phyloP scores from a whole-genome alignment of 1,284 basidiomycete genomes.

The Ceratobasidium sp. region DNA sequence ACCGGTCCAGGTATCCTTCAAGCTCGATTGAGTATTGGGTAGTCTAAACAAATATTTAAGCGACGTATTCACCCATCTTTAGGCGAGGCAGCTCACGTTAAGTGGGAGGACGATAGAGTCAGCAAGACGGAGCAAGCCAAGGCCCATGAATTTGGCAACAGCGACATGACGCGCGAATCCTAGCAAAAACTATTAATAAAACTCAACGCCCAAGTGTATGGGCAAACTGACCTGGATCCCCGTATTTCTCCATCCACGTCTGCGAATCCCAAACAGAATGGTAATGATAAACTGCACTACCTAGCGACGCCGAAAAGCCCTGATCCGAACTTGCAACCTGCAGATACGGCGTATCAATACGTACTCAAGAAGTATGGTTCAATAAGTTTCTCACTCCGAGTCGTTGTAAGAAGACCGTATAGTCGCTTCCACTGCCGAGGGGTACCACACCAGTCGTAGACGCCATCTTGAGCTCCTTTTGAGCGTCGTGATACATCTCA shows the following conservation, averaged over 20 bases:
- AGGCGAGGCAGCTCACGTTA: slow-evolving; percentile 8
- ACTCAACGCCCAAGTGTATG: slow-evolving; percentile 51
- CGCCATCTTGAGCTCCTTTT: slow-evolving; percentile 36
- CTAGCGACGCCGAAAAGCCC: slow-evolving; percentile 64
- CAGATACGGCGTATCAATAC: slow-evolving; percentile 15
- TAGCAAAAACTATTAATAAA: neutral
- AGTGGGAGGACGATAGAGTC: slow-evolving; percentile 65
- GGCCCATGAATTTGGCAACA: slow-evolving; percentile 74
- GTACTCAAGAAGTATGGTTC: neutral
- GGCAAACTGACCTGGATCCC: slow-evolving; percentile 76
- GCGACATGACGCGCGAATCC: slow-evolving; percentile 64
- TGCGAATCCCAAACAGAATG: slow-evolving; percentile 87
- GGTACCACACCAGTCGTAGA: slow-evolving; percentile 49
- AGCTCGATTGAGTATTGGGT: slow-evolving; percentile 80
- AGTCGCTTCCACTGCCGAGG: slow-evolving; percentile 67
- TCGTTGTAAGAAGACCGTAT: slow-evolving; percentile 76
- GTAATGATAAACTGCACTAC: slow-evolving; percentile 82
- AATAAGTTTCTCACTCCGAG: slow-evolving; percentile 59
- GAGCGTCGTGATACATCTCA: slow-evolving; percentile 23
- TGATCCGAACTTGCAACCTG: slow-evolving; percentile 69
- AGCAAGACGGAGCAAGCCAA: slow-evolving; percentile 72
- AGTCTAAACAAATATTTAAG: slow-evolving; percentile 75
- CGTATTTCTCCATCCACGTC: slow-evolving; percentile 80
- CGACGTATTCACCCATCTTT: neutral
- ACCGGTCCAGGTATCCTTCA: slow-evolving; percentile 70